A percentile compares a stretch with the other conserved stretches of the same genome.
These are phyloP conservation scores for Cercophora sp. DNA, from an alignment of 495 filamentous ascomycete genomes.

Conservation along the genomic window DNA sequence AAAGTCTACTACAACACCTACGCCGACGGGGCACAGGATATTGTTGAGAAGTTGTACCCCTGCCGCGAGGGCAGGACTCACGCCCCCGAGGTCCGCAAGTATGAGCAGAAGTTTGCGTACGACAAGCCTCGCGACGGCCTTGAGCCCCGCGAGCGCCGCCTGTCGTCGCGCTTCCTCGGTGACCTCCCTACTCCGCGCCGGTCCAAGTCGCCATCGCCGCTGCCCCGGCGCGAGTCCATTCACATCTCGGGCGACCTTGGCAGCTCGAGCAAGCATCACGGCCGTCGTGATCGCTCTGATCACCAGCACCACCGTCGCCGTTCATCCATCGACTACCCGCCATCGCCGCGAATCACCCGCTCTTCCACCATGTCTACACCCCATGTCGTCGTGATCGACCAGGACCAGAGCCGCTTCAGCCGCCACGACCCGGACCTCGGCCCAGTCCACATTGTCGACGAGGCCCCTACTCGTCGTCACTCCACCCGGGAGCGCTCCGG, in stretches of 20 bases:
- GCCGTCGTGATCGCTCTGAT: constrained; percentile 25
- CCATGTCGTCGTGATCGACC: constrained; percentile 25
- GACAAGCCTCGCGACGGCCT: constrained; percentile 21
- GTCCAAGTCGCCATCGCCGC: constrained; percentile 40
- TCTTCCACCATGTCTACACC: constrained; percentile 17
- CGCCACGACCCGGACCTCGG: constrained; percentile 20
- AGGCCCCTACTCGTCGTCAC: constrained; percentile 18
- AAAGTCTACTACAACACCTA: constrained; percentile 36
- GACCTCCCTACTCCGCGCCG: constrained; percentile 32
- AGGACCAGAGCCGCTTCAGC: constrained; percentile 14
- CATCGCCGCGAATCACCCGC: constrained; percentile 16
- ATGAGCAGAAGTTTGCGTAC: constrained; percentile 25
- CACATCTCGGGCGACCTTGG: constrained; percentile 1
- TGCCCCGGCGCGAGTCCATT: constrained; percentile 29
- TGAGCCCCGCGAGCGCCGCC: constrained; percentile 22
- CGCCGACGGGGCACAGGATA: constrained; percentile 26
- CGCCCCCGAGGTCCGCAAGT: constrained; percentile 22
- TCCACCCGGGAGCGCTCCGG: constrained; percentile 15
- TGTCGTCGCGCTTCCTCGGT: constrained; percentile 21
- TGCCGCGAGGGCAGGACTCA: constrained; percentile 26
- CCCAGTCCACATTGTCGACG: constrained; percentile 19
- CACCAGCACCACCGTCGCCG: constrained; percentile 12
- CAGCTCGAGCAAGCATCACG: constrained; percentile 18
- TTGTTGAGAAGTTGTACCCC: constrained; percentile 26
- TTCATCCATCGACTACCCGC: constrained; percentile 11